Conservation (phyloP, 495 filamentous ascomycete species). For the Xeromyces bisporus region DNA sequence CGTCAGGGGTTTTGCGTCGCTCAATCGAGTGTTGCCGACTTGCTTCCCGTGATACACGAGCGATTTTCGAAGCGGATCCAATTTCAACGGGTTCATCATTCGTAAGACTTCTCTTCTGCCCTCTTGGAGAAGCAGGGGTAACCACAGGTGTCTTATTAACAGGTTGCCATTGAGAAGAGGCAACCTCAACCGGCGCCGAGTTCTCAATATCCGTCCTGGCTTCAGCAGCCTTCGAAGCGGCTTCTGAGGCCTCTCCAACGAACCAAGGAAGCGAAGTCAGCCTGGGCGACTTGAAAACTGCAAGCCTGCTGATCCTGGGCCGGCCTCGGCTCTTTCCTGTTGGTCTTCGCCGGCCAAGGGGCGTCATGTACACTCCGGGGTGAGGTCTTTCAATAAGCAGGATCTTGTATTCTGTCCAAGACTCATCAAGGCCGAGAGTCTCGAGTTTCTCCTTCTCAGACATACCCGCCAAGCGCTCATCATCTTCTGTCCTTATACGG, state of each 20-base stretch:
- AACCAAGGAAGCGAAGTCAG: constrained; percentile 26
- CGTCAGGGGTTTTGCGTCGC: too few relatives aligned
- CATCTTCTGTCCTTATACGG: too few relatives aligned
- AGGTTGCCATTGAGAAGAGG: not conserved
- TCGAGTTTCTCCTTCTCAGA: constrained; percentile 23
- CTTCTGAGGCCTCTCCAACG: constrained; percentile 1
- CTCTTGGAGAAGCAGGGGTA: not conserved
- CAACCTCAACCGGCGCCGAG: not conserved
- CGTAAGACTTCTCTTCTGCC: not conserved
- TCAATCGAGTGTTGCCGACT: too few relatives aligned
- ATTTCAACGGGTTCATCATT: not conserved
- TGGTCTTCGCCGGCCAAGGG: constrained; percentile 28
- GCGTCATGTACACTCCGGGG: constrained; percentile 36
- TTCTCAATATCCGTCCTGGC: not conserved
- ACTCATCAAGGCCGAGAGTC: constrained; percentile 26
- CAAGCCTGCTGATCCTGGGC: constrained; percentile 30
- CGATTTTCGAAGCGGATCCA: not conserved
- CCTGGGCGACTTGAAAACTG: constrained; percentile 31
- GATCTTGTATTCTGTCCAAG: constrained; percentile 29
- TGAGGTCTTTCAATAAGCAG: constrained; percentile 20
- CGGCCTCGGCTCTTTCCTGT: constrained; percentile 30
- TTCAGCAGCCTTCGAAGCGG: not conserved
- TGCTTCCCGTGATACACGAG: not conserved
- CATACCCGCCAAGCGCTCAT: constrained; percentile 12
- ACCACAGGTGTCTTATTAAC: not conserved